phyloP scores from a whole-genome alignment of 176 grass and related monocot species.

The Canna indica region DNA sequence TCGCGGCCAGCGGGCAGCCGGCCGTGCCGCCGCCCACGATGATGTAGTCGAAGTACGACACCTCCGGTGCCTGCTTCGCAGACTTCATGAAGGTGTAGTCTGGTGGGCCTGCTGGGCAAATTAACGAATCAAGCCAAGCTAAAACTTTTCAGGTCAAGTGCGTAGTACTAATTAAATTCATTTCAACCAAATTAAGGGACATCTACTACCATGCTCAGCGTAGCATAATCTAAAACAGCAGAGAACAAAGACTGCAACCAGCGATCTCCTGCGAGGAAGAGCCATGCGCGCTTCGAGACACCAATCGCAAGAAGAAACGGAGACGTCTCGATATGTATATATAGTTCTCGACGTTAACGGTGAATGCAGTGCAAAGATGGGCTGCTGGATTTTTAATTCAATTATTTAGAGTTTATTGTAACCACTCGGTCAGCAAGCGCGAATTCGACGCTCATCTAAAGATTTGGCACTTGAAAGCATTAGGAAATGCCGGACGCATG shows the following conservation, averaged over 20 bases:
- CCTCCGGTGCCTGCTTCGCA: neutral
- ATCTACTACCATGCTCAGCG: neutral
- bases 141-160: no score
- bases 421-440: neutral
- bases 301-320: neutral
- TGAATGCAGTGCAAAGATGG: neutral
- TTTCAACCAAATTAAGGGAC: no score
- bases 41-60: conserved; percentile 6
- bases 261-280: neutral
- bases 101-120: neutral
- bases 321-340: neutral
- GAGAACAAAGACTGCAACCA: neutral
- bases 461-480: neutral
- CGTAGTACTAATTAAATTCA: no score
- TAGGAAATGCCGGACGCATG: neutral
- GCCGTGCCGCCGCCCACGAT: neutral
- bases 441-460: neutral
- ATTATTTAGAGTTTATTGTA: neutral
- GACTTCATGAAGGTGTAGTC: neutral
- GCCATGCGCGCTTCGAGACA: neutral
- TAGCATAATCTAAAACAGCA: neutral
- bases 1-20: neutral
- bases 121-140: neutral
- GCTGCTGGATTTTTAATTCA: no score
- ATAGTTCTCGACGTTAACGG: neutral